A percentile compares a stretch with the other conserved stretches of the same genome.
These are phyloP conservation scores for Exsudoporus frostii DNA, from an alignment of 768 basidiomycete species.

Conservation along the genomic window DNA sequence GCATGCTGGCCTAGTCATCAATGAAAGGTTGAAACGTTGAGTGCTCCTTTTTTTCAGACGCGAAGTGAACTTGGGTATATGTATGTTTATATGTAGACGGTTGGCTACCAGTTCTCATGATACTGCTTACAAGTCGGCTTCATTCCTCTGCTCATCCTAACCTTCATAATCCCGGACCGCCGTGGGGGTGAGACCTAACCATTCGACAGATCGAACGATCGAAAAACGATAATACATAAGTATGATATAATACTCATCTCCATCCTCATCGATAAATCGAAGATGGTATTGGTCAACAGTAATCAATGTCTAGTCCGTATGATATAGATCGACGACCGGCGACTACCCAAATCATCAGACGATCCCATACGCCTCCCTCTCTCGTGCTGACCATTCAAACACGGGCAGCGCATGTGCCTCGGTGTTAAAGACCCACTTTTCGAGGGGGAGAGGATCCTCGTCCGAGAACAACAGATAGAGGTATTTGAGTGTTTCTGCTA, in stretches of 20 bases:
- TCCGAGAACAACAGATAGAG: slow-evolving; percentile 67
- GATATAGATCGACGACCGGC: neutral
- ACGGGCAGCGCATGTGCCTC: slow-evolving; percentile 80
- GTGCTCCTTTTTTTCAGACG: neutral
- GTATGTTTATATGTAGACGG: neutral
- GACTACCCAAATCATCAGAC: neutral
- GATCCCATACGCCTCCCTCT: slow-evolving; percentile 43
- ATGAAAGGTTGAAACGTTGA: neutral
- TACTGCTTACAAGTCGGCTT: too few relatives aligned
- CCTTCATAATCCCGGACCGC: too few relatives aligned
- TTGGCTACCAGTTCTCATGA: neutral
- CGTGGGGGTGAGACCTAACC: neutral
- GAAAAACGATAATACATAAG: neutral
- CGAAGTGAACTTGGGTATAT: neutral
- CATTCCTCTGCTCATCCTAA: neutral
- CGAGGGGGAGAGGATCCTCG: slow-evolving; percentile 52
- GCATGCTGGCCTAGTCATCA: neutral
- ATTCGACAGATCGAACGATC: neutral
- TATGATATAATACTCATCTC: neutral
- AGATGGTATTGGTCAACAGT: neutral
- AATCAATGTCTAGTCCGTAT: neutral
- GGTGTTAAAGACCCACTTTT: slow-evolving; percentile 60
- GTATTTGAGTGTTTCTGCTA: slow-evolving; percentile 67
- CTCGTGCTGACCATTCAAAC: slow-evolving; percentile 57
- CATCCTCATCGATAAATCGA: neutral